Base-by-base conservation (phyloP, 1,139 yeast genomes). In the Hansenula sp. region DNA sequence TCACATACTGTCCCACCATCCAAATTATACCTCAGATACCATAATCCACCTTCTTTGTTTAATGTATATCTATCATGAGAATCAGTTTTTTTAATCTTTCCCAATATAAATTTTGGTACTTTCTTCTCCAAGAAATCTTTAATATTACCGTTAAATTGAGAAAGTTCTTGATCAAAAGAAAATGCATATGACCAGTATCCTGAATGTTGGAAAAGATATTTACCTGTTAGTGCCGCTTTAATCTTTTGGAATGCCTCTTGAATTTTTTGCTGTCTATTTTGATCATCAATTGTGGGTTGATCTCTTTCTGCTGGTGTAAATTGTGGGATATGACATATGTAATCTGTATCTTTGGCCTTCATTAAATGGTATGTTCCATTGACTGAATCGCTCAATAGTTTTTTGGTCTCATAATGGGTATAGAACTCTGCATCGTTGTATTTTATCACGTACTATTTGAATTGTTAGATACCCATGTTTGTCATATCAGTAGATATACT, bases 1-100 rank as follows among this genome's bases (percentile, higher is more conserved):
- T 86, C 95, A 63, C 97, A 90, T 1, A 71, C 51, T 5, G 79
- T 76, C 2, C 97, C 97, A 43, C 70, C 64, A 1, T 62, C 66
- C 13, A 84, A 61, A 2, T 65, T 61, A 46, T 84, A 88, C 38
- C 73, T 68, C 20, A 82, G 56, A 46, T 70, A 71, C 43, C 69
- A 67, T 0, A 66, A 59, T 4, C 66, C 66, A 30, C 66, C 69
- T 27, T 63, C 59, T 37, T 56, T 53, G 4, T 55, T 50, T 9
- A 62, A 36, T 31, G 47, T 54, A 44, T 48, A 52, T 34, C 29
- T 48, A 37, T 42, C 56, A 27, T 34, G 52, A 42, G 51, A 53
- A 2, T 59, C 49, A 25, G 36, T 50, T 42, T 49, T 50, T 3
- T 61, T 49, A 5, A 54, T 66, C 38, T 68, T 56, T 6, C 83